Conservation (phyloP, 1,139 yeast species). For the Pichia cactophila region DNA sequence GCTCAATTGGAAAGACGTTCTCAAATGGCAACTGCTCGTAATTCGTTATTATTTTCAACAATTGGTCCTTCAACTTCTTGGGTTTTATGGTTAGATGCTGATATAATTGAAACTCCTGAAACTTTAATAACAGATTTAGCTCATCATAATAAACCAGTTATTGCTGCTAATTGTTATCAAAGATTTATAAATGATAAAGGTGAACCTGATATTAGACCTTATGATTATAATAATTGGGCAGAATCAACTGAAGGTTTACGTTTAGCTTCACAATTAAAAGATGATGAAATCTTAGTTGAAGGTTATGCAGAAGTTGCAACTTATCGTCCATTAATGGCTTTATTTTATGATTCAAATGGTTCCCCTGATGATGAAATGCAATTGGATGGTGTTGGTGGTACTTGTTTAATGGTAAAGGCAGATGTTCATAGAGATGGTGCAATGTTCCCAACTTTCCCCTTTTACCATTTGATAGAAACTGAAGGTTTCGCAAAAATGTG, state of each 20-base stretch:
- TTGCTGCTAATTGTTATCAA: constrained; percentile 92
- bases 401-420: constrained; percentile 90
- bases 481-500: constrained; percentile 99
- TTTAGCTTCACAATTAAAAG: constrained; percentile 61
- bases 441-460: constrained; percentile 97
- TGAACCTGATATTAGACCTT: constrained; percentile 64
- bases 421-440: constrained; percentile 99
- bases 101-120: constrained; percentile 80
- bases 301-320: constrained; percentile 91
- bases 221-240: constrained; percentile 94
- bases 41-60: constrained; percentile 84
- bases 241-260: constrained; percentile 81
- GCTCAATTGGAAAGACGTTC: constrained; percentile 89
- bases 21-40: constrained; percentile 90
- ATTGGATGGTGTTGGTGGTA: constrained; percentile 96
- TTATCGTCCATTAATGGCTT: constrained; percentile 93
- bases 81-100: constrained; percentile 95
- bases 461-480: constrained; percentile 92
- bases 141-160: constrained; percentile 74
- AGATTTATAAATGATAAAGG: constrained; percentile 56
- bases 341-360: constrained; percentile 62
- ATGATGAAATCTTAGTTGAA: constrained; percentile 89
- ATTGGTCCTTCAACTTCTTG: constrained; percentile 85
- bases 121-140: constrained; percentile 82
- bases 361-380: constrained; percentile 59